A percentile compares a stretch with the other conserved stretches of the same genome.
Evolutionary conservation across 352 stramenopile genomes (phyloP).

Genomic region (Pythium graminicola): DNA sequence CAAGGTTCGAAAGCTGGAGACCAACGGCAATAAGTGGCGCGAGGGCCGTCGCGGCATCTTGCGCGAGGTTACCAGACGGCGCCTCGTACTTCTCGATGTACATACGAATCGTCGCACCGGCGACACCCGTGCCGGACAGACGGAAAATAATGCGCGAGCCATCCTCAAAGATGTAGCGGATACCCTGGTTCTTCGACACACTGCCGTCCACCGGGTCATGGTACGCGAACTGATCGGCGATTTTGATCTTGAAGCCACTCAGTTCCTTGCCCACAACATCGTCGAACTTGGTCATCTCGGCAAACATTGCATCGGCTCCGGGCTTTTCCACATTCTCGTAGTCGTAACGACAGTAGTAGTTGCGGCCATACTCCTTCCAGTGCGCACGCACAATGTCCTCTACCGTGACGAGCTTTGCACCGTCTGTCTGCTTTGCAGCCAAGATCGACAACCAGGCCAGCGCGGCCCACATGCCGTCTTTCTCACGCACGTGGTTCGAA

Average conservation of each 20-base stretch:
- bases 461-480: conserved; percentile 99
- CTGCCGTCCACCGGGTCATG: conserved; percentile 97
- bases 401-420: conserved; percentile 91
- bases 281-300: conserved; percentile 65
- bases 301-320: conserved; percentile 68
- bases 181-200: conserved; percentile 94
- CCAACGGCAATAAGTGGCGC: conserved; percentile 90
- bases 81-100: conserved; percentile 99
- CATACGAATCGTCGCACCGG: conserved; percentile 96
- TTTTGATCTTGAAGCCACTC: conserved; percentile 74
- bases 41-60: conserved; percentile 72
- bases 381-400: conserved; percentile 95
- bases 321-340: conserved; percentile 97
- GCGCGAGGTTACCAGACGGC: conserved; percentile 73
- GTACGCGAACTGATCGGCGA: conserved; percentile 98
- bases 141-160: conserved; percentile 96
- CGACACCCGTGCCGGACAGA: conserved; percentile 96
- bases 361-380: conserved; percentile 96
- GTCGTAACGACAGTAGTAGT: conserved; percentile 99
- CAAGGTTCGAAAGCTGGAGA: conserved; percentile 89
- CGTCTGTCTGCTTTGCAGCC: conserved; percentile 79
- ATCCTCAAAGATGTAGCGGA: conserved; percentile 95
- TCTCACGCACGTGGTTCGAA: conserved; percentile 99
- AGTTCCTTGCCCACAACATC: conserved; percentile 56
- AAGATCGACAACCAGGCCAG: conserved; percentile 99